phyloP scores from a whole-genome alignment of 2,329 filamentous ascomycete genomes.

The Ilyonectria robusta region DNA sequence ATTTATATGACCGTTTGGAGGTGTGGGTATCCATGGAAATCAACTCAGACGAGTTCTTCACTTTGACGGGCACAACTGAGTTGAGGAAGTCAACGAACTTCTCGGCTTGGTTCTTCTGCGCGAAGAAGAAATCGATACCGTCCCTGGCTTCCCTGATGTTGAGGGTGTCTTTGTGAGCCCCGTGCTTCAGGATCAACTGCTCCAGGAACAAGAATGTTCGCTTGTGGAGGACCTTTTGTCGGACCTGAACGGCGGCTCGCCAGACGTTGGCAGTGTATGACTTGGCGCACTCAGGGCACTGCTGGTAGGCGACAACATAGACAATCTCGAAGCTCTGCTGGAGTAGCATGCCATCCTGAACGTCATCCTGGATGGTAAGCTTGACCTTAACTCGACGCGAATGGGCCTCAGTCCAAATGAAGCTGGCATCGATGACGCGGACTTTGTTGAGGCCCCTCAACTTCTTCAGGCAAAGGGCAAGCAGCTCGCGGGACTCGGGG shows the following conservation, averaged over 20 bases:
- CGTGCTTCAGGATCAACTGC: conserved; percentile 95
- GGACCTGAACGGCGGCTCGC: conserved; percentile 93
- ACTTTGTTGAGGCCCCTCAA: conserved; percentile 89
- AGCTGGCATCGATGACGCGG: conserved; percentile 94
- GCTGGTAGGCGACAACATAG: conserved; percentile 90
- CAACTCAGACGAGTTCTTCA: conserved; percentile 85
- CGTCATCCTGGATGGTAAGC: conserved; percentile 87
- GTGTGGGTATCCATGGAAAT: conserved; percentile 96
- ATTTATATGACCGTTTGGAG: conserved; percentile 92
- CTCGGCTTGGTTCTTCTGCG: conserved; percentile 90
- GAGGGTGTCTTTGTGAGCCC: conserved; percentile 91
- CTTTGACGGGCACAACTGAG: conserved; percentile 82
- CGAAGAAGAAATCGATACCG: conserved; percentile 96
- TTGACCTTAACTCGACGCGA: conserved; percentile 94
- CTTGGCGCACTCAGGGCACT: conserved; percentile 96
- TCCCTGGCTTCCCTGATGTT: conserved; percentile 99
- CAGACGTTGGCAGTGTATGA: conserved; percentile 97
- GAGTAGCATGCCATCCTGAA: conserved; percentile 76
- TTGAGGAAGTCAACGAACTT: conserved; percentile 92
- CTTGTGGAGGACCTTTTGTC: conserved; percentile 98
- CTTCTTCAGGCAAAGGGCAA: conserved; percentile 92
- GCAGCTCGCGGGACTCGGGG: conserved; percentile 90
- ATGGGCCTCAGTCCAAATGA: conserved; percentile 99
- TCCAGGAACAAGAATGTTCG: conserved; percentile 81
- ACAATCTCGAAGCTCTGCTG: conserved; percentile 97